A percentile compares a stretch with the other conserved stretches of the same genome.
These are phyloP conservation scores for Medicago lupulina DNA, from an alignment of 306 rosid species.

Conservation along the genomic window DNA sequence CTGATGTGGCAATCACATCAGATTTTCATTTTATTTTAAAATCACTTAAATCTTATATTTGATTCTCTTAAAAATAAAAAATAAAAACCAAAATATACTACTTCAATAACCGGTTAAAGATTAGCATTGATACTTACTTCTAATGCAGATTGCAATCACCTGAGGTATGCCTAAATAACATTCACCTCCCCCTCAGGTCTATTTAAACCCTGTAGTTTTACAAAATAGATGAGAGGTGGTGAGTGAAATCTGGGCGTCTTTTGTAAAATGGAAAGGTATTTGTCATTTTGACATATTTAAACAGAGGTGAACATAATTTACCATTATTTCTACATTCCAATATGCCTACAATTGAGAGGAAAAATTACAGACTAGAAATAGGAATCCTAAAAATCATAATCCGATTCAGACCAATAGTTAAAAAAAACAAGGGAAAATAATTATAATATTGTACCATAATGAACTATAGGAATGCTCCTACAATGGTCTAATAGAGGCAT, in stretches of 20 bases:
- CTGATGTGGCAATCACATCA: no score
- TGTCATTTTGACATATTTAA: no score
- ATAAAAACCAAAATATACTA: no score
- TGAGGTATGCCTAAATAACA: neutral
- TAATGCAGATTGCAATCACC: neutral
- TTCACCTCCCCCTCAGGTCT: neutral
- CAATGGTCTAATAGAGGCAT: conserved; percentile 17
- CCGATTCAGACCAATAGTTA: neutral
- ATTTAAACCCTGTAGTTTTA: neutral
- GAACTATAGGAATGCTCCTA: neutral
- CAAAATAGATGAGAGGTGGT: neutral
- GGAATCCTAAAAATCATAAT: neutral
- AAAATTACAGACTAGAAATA: neutral
- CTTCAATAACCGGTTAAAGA: no score
- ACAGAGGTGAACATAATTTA: neutral
- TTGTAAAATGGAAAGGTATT: no score
- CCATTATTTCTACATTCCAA: neutral
- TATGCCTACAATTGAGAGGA: no score
- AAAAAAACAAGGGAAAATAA: neutral
- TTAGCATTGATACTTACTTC: neutral
- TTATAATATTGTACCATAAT: neutral
- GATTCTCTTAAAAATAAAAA: no score
- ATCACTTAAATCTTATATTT: no score
- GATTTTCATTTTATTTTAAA: no score
- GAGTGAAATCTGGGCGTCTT: neutral